Evolutionary conservation across 176 grass and related monocot genomes (phyloP), one percentile per base, ranked within the genome.

Genomic region (Avena insularis): DNA sequence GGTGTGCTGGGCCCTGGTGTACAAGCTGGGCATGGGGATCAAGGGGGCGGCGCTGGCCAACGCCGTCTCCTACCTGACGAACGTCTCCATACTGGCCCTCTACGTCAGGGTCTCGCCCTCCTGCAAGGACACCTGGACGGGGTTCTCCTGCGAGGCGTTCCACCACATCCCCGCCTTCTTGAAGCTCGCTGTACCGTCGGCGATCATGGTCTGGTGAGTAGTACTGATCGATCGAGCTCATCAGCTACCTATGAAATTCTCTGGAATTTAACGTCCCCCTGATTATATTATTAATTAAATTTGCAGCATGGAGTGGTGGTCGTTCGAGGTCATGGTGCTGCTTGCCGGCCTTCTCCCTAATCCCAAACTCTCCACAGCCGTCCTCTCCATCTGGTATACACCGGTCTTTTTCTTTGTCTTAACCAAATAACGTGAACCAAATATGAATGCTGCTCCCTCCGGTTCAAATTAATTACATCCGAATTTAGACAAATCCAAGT

Each of bases 1-100:
- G 0, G 91, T 95, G 2, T 97, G 95, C 74, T 97, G 95, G 95
- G 5, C 91, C 10, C 61, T 97, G 79, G 95, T 97, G 48, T 93
- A 88, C 64, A 56, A 67, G 68, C 83, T 86, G 31, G 89, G 82
- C 1, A 70, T 97, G 20, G 91, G 87, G 4, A 89, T 43, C 84
- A 84, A 90, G 61, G 92, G 93, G 1, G 93, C 95, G 11, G 95
- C 95, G 5, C n/a, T 93, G 5, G 88, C 55, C 12, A 90, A 77
- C 55, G 66, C 71, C 3, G 49, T 98, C 49, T 92, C 93, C 0
- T 86, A 85, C 77, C 86, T 90, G 38, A 62, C 83, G 35, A 95
- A 95, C 20, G 83, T 89, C 2, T 21, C 69, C 9, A 69, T 95
- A 17, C 47, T 95, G 56, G 87, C 71, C 2, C 0, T 85, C 17